Base-by-base conservation (phyloP, 176 grass and related monocot species). In the Hyparrhenia diplandra region DNA sequence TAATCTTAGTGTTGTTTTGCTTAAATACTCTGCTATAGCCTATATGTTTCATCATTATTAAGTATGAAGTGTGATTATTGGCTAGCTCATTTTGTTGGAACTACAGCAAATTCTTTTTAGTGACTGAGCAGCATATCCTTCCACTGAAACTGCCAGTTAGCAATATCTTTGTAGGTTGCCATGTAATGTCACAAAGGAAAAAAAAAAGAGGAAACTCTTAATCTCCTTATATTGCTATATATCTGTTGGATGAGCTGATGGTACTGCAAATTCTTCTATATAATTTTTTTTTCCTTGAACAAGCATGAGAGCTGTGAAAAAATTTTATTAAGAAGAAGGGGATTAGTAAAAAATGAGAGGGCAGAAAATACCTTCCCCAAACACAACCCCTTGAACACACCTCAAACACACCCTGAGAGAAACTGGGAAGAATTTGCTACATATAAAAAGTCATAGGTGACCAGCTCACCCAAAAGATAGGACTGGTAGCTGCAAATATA, bases 171-270 rank as follows among this genome's bases (percentile, higher is more conserved):
- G 39, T 75, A 4, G 5, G 36, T 41, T 61, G 6, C 65, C 68
- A 49, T 20, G 4, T 39, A 54, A 74, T 67, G 17, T 21, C 41
- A 28, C 43, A 46, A 5, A 64, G 8, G 4, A 49, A 6, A 47
- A 6, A 35, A n/a, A n/a, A n/a, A n/a, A n/a, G n/a, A n/a, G n/a
- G n/a, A n/a, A n/a, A 23, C 47, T 20, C 27, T 71, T 16, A 27
- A 49, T 35, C 16, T 23, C 32, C 42, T 6, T 30, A 36, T 77
- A 24, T 32, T 71, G 28, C 36, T 63, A 25, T 77, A 30, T 32
- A 64, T 10, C 25, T 87, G 43, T 83, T 83, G 45, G 4, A 67
- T 79, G 54, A 41, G 61, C 21, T 84, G 62, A 4, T 42, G 10
- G 6, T 32, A 43, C 63, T 12, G 24, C 65, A 31, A 70, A 13